Conservation (phyloP, 192 early-diverging fungal genomes). For the Backusella morwellensis region DNA sequence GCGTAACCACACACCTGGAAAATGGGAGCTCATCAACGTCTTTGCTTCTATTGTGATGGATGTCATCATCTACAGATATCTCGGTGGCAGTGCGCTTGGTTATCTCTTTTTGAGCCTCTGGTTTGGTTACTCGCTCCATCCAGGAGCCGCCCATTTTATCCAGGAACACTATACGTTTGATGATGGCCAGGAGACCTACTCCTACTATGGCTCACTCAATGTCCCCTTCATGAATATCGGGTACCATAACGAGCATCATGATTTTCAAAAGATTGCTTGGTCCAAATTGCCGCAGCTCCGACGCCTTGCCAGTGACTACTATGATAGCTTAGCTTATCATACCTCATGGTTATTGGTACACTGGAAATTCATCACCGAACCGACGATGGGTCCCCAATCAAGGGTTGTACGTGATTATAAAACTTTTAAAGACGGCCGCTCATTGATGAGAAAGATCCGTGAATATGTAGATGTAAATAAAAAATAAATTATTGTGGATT, state of each 20-base stretch:
- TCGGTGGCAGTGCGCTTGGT: conserved; percentile 62
- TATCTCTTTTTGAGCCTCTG: conserved; percentile 70
- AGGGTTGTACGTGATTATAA: conserved; percentile 70
- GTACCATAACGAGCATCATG: conserved; percentile 98
- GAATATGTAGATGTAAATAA: background rate
- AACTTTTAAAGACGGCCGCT: conserved; percentile 71
- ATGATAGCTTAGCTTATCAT: conserved; percentile 79
- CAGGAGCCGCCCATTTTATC: conserved; percentile 93
- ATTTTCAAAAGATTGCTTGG: conserved; percentile 91
- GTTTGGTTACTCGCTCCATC: conserved; percentile 89
- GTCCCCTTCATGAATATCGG: conserved; percentile 90
- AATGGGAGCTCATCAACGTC: conserved; percentile 80
- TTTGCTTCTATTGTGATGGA: conserved; percentile 61
- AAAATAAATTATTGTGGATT: background rate
- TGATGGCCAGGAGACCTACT: conserved; percentile 93
- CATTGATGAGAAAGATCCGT: conserved; percentile 51
- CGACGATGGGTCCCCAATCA: conserved; percentile 77
- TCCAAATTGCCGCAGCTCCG: conserved; percentile 77
- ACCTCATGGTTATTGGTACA: conserved; percentile 87
- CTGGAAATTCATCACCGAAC: conserved; percentile 77
- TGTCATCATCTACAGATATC: conserved; percentile 46
- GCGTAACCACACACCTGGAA: conserved; percentile 58
- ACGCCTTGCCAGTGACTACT: conserved; percentile 85
- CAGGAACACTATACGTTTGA: conserved; percentile 97
- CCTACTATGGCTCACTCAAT: conserved; percentile 93